These are phyloP conservation scores for Geosmithia morbida DNA, from an alignment of 2,329 filamentous ascomycete species.

Conservation along the genomic window DNA sequence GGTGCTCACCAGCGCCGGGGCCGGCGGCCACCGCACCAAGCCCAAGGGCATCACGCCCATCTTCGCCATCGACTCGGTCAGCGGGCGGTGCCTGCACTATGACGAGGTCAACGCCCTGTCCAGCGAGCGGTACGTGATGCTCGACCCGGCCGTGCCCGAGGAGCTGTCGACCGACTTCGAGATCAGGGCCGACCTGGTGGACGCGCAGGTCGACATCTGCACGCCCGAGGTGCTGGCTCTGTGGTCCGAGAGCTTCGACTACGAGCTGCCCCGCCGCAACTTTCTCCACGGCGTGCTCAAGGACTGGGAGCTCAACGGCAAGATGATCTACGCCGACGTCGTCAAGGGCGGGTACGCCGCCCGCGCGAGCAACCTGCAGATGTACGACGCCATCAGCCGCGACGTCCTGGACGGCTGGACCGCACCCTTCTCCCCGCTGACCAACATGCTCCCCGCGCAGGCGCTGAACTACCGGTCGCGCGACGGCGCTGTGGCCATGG, in stretches of 20 bases:
- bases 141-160: conserved; percentile 70
- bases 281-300: conserved; percentile 89
- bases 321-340: conserved; percentile 89
- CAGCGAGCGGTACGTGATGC: conserved; percentile 47
- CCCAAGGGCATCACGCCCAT: conserved; percentile 60
- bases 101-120: conserved; percentile 71
- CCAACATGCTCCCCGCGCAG: conserved; percentile 66
- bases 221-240: conserved; percentile 88
- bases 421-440: conserved; percentile 79
- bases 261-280: conserved; percentile 75
- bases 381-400: conserved; percentile 78
- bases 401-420: conserved; percentile 82
- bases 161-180: conserved; percentile 59
- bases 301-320: conserved; percentile 92
- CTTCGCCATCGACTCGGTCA: conserved; percentile 73
- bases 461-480: conserved; percentile 63
- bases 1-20: conserved; percentile 66
- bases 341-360: conserved; percentile 74
- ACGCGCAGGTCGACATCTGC: conserved; percentile 93
- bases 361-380: conserved; percentile 69
- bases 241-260: conserved; percentile 97
- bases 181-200: conserved; percentile 74
- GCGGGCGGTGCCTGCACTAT: conserved; percentile 78
- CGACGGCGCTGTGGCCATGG: conserved; percentile 59
- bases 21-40: conserved; percentile 59